Conservation (phyloP, 106 monocot genomes). For the Amphibolis antarctica region DNA sequence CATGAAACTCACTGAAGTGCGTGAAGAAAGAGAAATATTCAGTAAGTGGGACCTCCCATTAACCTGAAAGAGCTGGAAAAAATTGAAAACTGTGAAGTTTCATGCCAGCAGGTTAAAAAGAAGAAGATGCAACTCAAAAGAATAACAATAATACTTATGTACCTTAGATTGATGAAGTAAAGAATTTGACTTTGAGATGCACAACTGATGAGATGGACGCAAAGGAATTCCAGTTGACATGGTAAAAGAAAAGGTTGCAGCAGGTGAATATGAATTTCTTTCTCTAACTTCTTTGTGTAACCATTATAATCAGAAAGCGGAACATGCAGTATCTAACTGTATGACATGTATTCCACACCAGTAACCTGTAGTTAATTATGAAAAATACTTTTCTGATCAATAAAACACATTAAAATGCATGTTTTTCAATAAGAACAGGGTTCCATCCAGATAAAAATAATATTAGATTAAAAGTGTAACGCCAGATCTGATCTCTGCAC, state of each 20-base stretch:
- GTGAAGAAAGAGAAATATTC: slow-evolving; percentile 1
- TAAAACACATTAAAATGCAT: too few relatives aligned
- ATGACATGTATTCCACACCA: too few relatives aligned
- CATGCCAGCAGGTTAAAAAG: background rate
- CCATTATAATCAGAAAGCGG: too few relatives aligned
- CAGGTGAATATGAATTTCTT: background rate
- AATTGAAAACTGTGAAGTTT: background rate
- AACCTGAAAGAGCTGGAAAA: background rate
- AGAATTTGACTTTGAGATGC: background rate
- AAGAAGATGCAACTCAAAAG: background rate
- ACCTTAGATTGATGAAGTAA: background rate
- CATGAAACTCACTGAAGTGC: slow-evolving; percentile 1
- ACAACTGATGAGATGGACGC: background rate
- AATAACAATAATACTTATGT: background rate
- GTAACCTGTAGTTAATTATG: too few relatives aligned
- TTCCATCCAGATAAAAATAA: too few relatives aligned
- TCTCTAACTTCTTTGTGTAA: too few relatives aligned
- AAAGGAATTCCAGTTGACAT: slow-evolving; percentile 2
- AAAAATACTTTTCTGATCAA: too few relatives aligned
- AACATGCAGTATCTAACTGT: too few relatives aligned
- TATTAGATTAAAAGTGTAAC: too few relatives aligned
- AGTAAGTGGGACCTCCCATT: background rate
- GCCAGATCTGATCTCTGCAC: too few relatives aligned
- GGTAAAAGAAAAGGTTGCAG: background rate
- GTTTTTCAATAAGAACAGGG: too few relatives aligned